Conservation (phyloP, 177 flowering plant species). For the Tripterygium wilfordii region DNA sequence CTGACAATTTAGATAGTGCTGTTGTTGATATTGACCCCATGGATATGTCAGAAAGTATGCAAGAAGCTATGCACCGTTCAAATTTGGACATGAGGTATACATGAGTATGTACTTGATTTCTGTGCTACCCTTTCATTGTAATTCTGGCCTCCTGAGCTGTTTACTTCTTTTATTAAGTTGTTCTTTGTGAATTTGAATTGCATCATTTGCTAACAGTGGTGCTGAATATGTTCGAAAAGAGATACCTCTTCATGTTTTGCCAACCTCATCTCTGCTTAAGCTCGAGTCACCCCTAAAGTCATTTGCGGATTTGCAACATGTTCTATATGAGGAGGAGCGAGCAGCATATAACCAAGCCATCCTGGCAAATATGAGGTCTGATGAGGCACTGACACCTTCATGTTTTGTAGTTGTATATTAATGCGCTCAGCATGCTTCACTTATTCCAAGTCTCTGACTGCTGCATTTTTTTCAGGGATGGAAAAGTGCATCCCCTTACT, state of each 20-base stretch:
- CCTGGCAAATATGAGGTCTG: constrained; percentile 59
- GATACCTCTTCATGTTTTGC: constrained; percentile 76
- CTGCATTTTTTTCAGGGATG: constrained; percentile 42
- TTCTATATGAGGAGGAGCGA: constrained; percentile 79
- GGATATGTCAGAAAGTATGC: constrained; percentile 95
- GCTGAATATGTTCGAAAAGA: constrained; percentile 88
- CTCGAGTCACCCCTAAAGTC: constrained; percentile 72
- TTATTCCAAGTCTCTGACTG: constrained; percentile 1
- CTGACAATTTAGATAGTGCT: constrained; percentile 21
- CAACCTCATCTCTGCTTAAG: constrained; percentile 56
- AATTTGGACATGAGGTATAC: constrained; percentile 91
- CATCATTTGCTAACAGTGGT: constrained; percentile 63
- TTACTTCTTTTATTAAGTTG: too few relatives aligned
- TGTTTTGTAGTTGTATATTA: constrained; percentile 4
- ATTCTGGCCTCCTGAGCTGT: too few relatives aligned
- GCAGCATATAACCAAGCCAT: constrained; percentile 85
- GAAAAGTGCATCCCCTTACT: constrained; percentile 83
- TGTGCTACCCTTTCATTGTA: constrained; percentile 2
- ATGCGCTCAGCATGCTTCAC: neutral
- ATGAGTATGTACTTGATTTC: constrained; percentile 29
- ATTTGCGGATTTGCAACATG: constrained; percentile 73
- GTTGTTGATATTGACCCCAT: constrained; percentile 60
- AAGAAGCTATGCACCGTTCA: constrained; percentile 95
- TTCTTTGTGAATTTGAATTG: too few relatives aligned
- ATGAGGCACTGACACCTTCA: neutral